phyloP scores from a whole-genome alignment of 2,329 filamentous ascomycete species.

The Cladophialophora psammophila region DNA sequence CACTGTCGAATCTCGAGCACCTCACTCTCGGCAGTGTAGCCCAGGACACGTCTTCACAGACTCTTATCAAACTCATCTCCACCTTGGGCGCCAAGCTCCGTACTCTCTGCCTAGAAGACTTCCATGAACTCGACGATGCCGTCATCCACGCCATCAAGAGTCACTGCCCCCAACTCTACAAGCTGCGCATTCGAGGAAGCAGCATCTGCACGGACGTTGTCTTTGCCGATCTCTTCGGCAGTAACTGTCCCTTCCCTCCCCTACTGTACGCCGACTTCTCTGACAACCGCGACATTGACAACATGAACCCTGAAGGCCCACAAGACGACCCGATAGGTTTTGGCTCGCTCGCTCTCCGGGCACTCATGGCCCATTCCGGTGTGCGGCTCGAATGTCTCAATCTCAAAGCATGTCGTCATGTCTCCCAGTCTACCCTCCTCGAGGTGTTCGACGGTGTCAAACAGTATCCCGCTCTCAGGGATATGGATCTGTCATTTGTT shows the following conservation, averaged over 20 bases:
- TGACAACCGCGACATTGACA: slow-evolving; percentile 77
- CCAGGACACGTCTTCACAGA: slow-evolving; percentile 62
- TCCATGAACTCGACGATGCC: slow-evolving; percentile 68
- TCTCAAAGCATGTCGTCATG: slow-evolving; percentile 84
- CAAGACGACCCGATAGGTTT: slow-evolving; percentile 70
- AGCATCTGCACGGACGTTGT: slow-evolving; percentile 76
- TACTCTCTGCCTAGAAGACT: slow-evolving; percentile 78
- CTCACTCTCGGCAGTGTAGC: slow-evolving; percentile 74
- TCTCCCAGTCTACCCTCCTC: slow-evolving; percentile 74
- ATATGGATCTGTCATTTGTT: slow-evolving; percentile 78
- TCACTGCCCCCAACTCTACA: slow-evolving; percentile 71
- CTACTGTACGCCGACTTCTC: slow-evolving; percentile 76
- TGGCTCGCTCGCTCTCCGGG: slow-evolving; percentile 76
- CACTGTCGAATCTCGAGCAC: slow-evolving; percentile 71
- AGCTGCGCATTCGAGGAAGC: slow-evolving; percentile 83
- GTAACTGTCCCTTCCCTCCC: slow-evolving; percentile 66
- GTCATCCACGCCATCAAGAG: slow-evolving; percentile 75
- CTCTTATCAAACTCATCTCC: slow-evolving; percentile 68
- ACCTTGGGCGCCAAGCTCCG: slow-evolving; percentile 70
- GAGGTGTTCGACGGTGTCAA: slow-evolving; percentile 70
- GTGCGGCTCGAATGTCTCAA: slow-evolving; percentile 70
- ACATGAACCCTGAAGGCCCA: slow-evolving; percentile 69
- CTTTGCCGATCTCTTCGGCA: slow-evolving; percentile 74
- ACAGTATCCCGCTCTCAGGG: slow-evolving; percentile 72
- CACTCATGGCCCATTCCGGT: slow-evolving; percentile 85